Percentiles rank a stretch among this genome's conserved stretches.
These are phyloP conservation scores for Boletus reticulatus DNA, from an alignment of 768 basidiomycete species.

Conservation along the genomic window DNA sequence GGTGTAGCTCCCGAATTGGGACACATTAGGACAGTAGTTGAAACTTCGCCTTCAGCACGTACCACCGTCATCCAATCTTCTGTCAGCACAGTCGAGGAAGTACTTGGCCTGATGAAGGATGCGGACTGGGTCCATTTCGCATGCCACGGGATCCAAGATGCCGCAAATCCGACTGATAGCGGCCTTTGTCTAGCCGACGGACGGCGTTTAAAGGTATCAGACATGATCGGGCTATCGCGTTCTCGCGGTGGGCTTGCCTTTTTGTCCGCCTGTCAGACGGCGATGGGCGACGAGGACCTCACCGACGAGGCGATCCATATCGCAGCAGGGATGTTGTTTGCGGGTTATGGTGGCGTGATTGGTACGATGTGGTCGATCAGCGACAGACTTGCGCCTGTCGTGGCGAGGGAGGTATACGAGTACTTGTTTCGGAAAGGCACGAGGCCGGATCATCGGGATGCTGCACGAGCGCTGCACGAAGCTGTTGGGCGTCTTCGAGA, in stretches of 20 bases:
- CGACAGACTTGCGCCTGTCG: slow-evolving; percentile 28
- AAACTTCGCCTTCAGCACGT: background rate
- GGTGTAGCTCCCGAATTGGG: slow-evolving; percentile 16
- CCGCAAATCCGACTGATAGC: background rate
- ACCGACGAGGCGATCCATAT: background rate
- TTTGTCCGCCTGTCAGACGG: background rate
- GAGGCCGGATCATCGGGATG: background rate
- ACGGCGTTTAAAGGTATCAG: background rate
- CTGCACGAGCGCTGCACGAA: background rate
- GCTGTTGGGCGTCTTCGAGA: too few relatives aligned
- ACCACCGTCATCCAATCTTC: background rate
- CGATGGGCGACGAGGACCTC: background rate
- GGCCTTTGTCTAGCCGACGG: background rate
- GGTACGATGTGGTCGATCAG: background rate
- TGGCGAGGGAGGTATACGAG: slow-evolving; percentile 35
- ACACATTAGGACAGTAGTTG: slow-evolving; percentile 14
- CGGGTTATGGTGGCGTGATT: slow-evolving; percentile 22
- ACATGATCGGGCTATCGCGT: background rate
- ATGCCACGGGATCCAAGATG: background rate
- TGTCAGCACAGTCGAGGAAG: slow-evolving; percentile 10
- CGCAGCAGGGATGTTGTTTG: slow-evolving; percentile 31
- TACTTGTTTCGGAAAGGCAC: background rate
- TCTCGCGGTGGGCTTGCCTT: background rate
- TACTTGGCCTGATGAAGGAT: background rate
- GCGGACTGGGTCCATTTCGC: background rate